These are phyloP conservation scores for Peronospora farinosa DNA, from an alignment of 352 stramenopile species.

Conservation along the genomic window DNA sequence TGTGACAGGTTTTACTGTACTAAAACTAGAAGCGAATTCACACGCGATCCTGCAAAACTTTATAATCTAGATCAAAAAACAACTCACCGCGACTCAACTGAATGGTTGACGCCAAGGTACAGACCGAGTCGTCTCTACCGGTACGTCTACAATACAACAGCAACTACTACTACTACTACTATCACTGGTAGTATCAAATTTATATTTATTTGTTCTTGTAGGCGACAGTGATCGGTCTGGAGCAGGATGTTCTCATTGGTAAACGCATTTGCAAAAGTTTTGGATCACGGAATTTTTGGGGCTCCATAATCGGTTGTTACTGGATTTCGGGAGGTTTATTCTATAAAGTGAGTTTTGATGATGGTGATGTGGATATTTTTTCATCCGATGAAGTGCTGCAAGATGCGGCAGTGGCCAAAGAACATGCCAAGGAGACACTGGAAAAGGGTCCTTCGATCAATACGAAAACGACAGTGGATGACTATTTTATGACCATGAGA, in stretches of 20 bases:
- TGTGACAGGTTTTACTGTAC: too few relatives aligned
- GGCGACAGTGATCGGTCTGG: constrained; percentile 17
- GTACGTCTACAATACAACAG: constrained; percentile 1
- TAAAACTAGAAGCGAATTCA: too few relatives aligned
- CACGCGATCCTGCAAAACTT: too few relatives aligned
- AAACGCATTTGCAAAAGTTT: constrained; percentile 66
- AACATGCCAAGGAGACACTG: constrained; percentile 23
- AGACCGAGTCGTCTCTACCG: constrained; percentile 16
- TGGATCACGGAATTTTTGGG: constrained; percentile 60
- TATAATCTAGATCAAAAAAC: too few relatives aligned
- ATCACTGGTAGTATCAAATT: background rate
- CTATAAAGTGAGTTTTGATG: constrained; percentile 80
- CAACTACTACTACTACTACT: background rate
- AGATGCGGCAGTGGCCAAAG: constrained; percentile 37
- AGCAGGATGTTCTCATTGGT: constrained; percentile 24
- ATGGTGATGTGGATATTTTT: constrained; percentile 75
- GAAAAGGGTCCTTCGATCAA: background rate
- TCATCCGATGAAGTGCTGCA: constrained; percentile 42
- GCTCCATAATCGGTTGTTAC: constrained; percentile 52
- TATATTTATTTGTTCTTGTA: background rate
- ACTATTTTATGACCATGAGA: constrained; percentile 31
- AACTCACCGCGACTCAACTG: too few relatives aligned
- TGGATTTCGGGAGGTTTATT: constrained; percentile 42
- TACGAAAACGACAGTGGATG: background rate
- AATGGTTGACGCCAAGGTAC: constrained; percentile 23